Conservation (phyloP, 768 basidiomycete species). For the Boletus pseudo-olivaceus region DNA sequence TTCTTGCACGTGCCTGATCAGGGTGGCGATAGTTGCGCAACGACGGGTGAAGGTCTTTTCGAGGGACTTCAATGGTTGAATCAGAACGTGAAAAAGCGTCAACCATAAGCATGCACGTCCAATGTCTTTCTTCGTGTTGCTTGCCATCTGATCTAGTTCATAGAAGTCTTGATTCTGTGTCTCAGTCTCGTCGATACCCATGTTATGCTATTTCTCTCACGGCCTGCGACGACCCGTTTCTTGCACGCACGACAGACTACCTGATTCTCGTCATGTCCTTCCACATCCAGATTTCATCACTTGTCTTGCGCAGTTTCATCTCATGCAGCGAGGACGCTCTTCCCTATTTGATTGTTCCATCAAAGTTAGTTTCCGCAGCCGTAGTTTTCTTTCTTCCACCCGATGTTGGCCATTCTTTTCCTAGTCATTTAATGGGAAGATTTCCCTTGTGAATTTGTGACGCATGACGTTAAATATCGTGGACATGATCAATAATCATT, state of each 20-base stretch:
- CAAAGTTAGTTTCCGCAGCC: slow-evolving; percentile 13
- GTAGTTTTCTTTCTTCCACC: slow-evolving; percentile 10
- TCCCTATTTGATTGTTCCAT: slow-evolving; percentile 9
- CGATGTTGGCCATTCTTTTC: slow-evolving; percentile 15
- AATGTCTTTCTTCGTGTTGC: slow-evolving; percentile 16
- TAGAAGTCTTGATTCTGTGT: slow-evolving; percentile 14
- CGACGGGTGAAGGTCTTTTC: slow-evolving; percentile 94
- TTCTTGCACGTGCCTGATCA: background rate
- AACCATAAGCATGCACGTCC: slow-evolving; percentile 47
- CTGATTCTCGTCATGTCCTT: slow-evolving; percentile 30
- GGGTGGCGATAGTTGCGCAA: slow-evolving; percentile 68
- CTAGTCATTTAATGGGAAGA: slow-evolving; percentile 25
- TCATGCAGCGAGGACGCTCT: slow-evolving; percentile 16
- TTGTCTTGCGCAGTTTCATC: slow-evolving; percentile 27
- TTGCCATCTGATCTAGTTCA: slow-evolving; percentile 22
- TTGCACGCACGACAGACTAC: slow-evolving; percentile 36
- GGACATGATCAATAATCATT: slow-evolving; percentile 16
- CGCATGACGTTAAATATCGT: slow-evolving; percentile 10
- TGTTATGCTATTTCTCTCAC: slow-evolving; percentile 34
- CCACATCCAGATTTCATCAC: slow-evolving; percentile 9
- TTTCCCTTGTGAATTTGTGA: slow-evolving; percentile 22
- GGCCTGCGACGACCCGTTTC: slow-evolving; percentile 32
- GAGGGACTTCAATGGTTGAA: slow-evolving; percentile 98
- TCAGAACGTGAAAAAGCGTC: slow-evolving; percentile 93
- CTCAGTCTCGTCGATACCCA: slow-evolving; percentile 31